Conservation (phyloP, 2,329 filamentous ascomycete species). For the Paraphoma chrysanthemicola region DNA sequence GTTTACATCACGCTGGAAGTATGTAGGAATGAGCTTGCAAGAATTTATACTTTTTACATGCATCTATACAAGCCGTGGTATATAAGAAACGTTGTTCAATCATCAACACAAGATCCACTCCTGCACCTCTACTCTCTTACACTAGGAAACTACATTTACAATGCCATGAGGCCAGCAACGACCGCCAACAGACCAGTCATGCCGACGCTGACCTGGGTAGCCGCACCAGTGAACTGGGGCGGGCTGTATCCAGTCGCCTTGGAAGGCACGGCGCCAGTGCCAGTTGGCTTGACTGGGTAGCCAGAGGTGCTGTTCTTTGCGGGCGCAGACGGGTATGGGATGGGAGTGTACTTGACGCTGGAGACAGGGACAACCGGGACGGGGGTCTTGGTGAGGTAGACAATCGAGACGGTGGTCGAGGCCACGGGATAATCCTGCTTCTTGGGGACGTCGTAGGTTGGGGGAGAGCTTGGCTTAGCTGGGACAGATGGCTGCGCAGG, state of each 20-base stretch:
- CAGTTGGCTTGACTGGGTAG: constrained; percentile 5
- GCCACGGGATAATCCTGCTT: constrained; percentile 1
- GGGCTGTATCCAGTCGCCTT: background rate
- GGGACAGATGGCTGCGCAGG: background rate
- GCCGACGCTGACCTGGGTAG: constrained; percentile 1
- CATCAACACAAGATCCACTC: background rate
- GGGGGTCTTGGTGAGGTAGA: constrained; percentile 8
- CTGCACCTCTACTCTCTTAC: background rate
- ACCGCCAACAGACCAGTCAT: background rate
- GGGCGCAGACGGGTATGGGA: constrained; percentile 3
- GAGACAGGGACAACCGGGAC: background rate
- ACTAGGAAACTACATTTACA: constrained; percentile 4
- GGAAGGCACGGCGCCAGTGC: background rate
- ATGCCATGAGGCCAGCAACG: constrained; percentile 2
- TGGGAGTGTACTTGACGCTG: constrained; percentile 1
- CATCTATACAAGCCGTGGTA: background rate
- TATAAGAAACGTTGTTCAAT: background rate
- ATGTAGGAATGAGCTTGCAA: background rate
- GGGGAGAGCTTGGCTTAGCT: background rate
- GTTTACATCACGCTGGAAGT: background rate
- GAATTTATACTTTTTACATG: background rate
- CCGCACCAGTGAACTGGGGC: constrained; percentile 7
- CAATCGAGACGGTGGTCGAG: constrained; percentile 4
- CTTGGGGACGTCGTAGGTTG: constrained; percentile 3
- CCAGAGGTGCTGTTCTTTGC: background rate